A percentile compares a stretch with the other conserved stretches of the same genome.
Conservation (phyloP, 495 filamentous ascomycete species). For the Neohortaea acidophila region DNA sequence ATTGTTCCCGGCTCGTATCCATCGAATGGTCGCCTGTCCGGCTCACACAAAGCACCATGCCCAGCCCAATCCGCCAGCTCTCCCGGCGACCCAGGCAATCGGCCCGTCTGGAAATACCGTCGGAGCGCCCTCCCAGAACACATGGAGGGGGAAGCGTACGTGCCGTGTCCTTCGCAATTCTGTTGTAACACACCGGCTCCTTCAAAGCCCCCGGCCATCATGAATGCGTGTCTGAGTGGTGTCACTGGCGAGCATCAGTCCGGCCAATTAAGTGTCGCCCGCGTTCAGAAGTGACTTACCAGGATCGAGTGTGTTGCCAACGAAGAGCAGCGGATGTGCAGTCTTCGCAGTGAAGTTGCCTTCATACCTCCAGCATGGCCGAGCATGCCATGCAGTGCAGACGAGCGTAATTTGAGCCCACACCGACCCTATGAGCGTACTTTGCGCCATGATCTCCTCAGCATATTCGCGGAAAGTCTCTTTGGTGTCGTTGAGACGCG, state of each 20-base stretch:
- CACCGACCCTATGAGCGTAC: slow-evolving; percentile 37
- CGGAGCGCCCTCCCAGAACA: slow-evolving; percentile 19
- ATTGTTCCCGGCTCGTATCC: neutral
- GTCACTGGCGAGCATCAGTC: too few relatives aligned
- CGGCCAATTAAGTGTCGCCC: slow-evolving; percentile 35
- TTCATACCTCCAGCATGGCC: slow-evolving; percentile 43
- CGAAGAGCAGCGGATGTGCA: slow-evolving; percentile 36
- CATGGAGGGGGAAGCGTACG: slow-evolving; percentile 13
- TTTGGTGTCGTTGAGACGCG: slow-evolving; percentile 27
- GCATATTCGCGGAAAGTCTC: slow-evolving; percentile 36
- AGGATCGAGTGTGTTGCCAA: slow-evolving; percentile 28
- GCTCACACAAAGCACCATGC: slow-evolving; percentile 5
- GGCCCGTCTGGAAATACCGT: slow-evolving; percentile 24
- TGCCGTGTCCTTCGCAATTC: slow-evolving; percentile 34
- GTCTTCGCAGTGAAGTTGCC: slow-evolving; percentile 36
- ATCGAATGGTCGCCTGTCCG: slow-evolving; percentile 6
- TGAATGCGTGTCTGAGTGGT: slow-evolving; percentile 25
- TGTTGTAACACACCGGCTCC: slow-evolving; percentile 39
- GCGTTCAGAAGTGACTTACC: too few relatives aligned
- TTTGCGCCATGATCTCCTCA: slow-evolving; percentile 32
- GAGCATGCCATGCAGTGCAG: slow-evolving; percentile 43
- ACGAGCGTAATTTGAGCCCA: slow-evolving; percentile 41
- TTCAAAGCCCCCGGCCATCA: slow-evolving; percentile 30
- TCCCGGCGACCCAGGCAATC: slow-evolving; percentile 15
- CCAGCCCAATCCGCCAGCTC: slow-evolving; percentile 6